Base-by-base conservation (phyloP, 2,329 filamentous ascomycete species). In the Apiospora arundinis region DNA sequence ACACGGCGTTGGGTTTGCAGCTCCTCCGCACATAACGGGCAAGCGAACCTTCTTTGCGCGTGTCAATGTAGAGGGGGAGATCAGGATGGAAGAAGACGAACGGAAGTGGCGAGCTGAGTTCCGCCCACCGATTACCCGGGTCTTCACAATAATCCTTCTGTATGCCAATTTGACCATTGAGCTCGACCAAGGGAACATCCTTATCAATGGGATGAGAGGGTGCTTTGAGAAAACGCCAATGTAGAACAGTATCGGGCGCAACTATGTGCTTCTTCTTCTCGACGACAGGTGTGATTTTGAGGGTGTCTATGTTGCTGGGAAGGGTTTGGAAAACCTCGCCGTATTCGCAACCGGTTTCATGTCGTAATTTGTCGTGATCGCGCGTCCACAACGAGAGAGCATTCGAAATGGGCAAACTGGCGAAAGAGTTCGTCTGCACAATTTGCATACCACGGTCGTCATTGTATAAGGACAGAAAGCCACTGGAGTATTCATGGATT, bases 21-120 rank as follows among this genome's bases (percentile, higher is more conserved):
- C 96, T 98, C 75, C 95, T 90, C 71, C 96, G 91, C n/a, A 97
- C 91, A 79, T 96, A 98, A 63, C 96, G 93, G 71, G 96, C 91
- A 46, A 91, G 85, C 5, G 94, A 97, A 28, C 95, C 96, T 83
- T 97, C 94, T 79, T 90, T 90, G 72, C 96, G 89, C 12, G 95
- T 96, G 81, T 80, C 96, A 77, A 99, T 96, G 82, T 95, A 97
- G 16, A 99, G 89, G 0, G 95, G 95, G 11, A 98, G 89, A 72
- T 92, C 88, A 0, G 95, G 94, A 77, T 97, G 95, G 81, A 98
- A 95, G 79, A 95, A 94, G 32, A 95, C 92, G 76, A 95, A 95
- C 0, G 93, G 93, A 1, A 91, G 82, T 4, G 90, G 89, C 3
- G 88, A 89, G 18, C 85, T 88, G 14, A 93, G 81, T 69, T 93